Conservation (phyloP, 1,284 basidiomycete species). For the Irpex sp. region DNA sequence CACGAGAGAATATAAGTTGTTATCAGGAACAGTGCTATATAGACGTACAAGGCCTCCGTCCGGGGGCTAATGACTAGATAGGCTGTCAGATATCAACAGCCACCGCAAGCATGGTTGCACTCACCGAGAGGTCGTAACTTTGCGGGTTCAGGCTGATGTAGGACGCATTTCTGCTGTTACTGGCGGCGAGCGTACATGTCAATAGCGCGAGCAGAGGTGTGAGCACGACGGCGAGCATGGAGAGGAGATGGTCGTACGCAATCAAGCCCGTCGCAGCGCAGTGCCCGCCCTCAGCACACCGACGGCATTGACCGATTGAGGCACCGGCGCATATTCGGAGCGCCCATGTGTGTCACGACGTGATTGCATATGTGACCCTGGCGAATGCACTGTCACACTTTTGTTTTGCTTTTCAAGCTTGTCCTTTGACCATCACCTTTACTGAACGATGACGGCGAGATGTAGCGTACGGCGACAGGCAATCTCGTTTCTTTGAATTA, state of each 20-base stretch:
- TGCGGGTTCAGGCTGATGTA: conserved; percentile 8
- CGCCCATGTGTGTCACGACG: background rate
- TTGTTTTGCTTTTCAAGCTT: too few relatives aligned
- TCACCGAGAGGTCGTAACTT: conserved; percentile 13
- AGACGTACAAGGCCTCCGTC: conserved; percentile 3
- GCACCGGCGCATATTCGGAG: background rate
- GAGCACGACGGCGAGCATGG: conserved; percentile 2
- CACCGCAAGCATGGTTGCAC: background rate
- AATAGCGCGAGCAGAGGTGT: conserved; percentile 1
- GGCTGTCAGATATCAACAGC: background rate
- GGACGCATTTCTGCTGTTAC: conserved; percentile 2
- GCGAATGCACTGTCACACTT: background rate
- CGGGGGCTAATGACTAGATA: conserved; percentile 3
- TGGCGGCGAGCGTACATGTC: background rate
- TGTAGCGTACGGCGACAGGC: too few relatives aligned
- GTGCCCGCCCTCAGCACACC: background rate
- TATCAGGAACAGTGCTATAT: background rate
- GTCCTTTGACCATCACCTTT: too few relatives aligned
- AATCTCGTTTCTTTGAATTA: too few relatives aligned
- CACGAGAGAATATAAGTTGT: background rate
- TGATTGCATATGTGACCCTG: too few relatives aligned
- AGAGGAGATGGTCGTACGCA: conserved; percentile 4
- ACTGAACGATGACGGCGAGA: too few relatives aligned
- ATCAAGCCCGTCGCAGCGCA: background rate
- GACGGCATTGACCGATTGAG: background rate